Base-by-base conservation (phyloP, 2,329 filamentous ascomycete species). In the Penicillium glabrum region DNA sequence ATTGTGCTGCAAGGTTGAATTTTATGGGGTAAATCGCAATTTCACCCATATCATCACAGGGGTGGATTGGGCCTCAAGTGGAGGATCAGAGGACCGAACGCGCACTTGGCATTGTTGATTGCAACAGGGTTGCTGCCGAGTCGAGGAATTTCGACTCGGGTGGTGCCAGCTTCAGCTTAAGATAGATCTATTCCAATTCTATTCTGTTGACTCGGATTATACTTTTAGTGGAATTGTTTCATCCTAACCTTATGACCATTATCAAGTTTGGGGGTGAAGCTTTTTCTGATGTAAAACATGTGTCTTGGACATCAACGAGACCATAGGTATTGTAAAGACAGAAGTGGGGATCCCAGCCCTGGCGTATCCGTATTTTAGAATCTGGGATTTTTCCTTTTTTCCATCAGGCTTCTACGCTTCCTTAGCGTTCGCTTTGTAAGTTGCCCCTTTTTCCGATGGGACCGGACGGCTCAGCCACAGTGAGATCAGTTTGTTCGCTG, bases 401-500 rank as follows among this genome's bases (percentile, higher is more conserved):
- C 39, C 39, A 41, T 41, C 19, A 41, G 39, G 39, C 39, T 41
- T 41, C 39, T 31, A 46, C 44, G 44, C 27, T 5, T 46, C 24
- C 44, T 39, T 19, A 39, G 35, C 35, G 35, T 39, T 39, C n/a
- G 35, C 6, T n/a, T 39, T n/a, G 19, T 13, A 23, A 41, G 19
- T 39, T 41, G 23, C 39, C 39, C 56, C 53, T 50, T 57, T 43
- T 51, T n/a, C 39, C 31, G 31, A 39, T 39, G 39, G 53, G 37
- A 44, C 14, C 35, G 52, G 51, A 50, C 45, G 31, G 58, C 57
- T 57, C 53, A 65, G 63, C 61, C 60, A 62, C 61, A 64, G 53
- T 51, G 44, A 39, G 59, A 58, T 60, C 57, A 52, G 43, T 48
- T 57, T 56, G 50, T 58, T 59, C 57, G 60, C 47, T 58, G 63